Conservation (phyloP, 176 grass and related monocot species). For the Puya raimondii region DNA sequence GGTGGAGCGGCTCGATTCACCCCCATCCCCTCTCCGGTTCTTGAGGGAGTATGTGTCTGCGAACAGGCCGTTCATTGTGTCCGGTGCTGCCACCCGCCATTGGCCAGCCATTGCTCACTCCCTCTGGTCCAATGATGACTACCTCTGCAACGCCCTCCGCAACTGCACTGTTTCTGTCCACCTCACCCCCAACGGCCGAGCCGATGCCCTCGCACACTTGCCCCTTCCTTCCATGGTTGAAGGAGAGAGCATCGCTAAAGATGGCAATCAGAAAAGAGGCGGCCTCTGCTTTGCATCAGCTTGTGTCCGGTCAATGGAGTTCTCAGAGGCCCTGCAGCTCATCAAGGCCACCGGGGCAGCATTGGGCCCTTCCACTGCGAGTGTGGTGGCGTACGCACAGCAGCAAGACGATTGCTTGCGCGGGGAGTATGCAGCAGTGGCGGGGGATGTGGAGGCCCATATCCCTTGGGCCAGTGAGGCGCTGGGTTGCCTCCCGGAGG, state of each 20-base stretch:
- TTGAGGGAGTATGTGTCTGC: slow-evolving; percentile 65
- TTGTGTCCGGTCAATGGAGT: slow-evolving; percentile 47
- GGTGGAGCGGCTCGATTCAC: slow-evolving; percentile 39
- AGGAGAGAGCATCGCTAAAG: too few relatives aligned
- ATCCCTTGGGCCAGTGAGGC: slow-evolving; percentile 86
- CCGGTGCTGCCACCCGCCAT: slow-evolving; percentile 52
- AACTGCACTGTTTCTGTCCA: slow-evolving; percentile 63
- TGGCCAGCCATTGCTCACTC: slow-evolving; percentile 54
- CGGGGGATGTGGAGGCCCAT: slow-evolving; percentile 69
- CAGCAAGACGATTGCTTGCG: slow-evolving; percentile 93
- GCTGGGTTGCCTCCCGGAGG: slow-evolving; percentile 68
- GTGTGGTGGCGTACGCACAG: slow-evolving; percentile 67
- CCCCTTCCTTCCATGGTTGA: slow-evolving; percentile 4
- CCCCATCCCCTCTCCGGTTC: slow-evolving; percentile 61
- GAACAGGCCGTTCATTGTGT: slow-evolving; percentile 65
- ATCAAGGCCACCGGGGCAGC: slow-evolving; percentile 34
- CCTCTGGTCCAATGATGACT: slow-evolving; percentile 58
- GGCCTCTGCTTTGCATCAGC: slow-evolving; percentile 64
- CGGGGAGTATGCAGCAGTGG: slow-evolving; percentile 59
- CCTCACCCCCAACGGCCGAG: slow-evolving; percentile 71
- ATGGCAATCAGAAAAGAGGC: neutral
- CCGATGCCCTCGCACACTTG: slow-evolving; percentile 54
- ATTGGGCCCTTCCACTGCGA: slow-evolving; percentile 1
- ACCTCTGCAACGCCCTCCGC: slow-evolving; percentile 51
- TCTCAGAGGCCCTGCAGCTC: slow-evolving; percentile 38